Percentiles rank a stretch among this genome's conserved stretches.
phyloP scores from a whole-genome alignment of 2,329 filamentous ascomycete species.

The Fusarium sp. region DNA sequence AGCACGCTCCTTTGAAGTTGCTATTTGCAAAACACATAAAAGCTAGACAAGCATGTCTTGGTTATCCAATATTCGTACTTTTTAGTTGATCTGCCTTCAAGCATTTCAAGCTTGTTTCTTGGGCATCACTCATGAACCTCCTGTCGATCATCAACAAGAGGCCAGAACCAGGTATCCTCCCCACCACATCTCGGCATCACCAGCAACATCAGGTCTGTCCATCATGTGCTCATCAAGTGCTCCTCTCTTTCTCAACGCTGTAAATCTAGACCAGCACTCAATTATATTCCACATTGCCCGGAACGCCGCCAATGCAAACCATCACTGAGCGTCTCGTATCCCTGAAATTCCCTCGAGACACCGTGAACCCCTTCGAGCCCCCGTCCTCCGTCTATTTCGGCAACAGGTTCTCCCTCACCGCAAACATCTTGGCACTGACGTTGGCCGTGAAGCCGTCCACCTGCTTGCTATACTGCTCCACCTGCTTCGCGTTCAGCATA shows the following conservation, averaged over 20 bases:
- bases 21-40: background rate
- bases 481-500: constrained; percentile 94
- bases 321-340: constrained; percentile 49
- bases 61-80: constrained; percentile 4
- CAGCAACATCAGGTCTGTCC: constrained; percentile 30
- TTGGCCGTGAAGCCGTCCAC: constrained; percentile 95
- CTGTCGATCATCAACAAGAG: constrained; percentile 12
- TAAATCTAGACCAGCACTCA: constrained; percentile 52
- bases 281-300: constrained; percentile 55
- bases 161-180: constrained; percentile 18
- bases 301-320: constrained; percentile 58
- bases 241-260: constrained; percentile 49
- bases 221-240: constrained; percentile 44
- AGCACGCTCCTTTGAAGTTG: background rate
- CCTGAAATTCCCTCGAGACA: constrained; percentile 44
- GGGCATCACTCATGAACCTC: constrained; percentile 28
- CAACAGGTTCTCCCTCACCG: constrained; percentile 79
- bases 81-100: constrained; percentile 23
- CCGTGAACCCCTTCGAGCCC: constrained; percentile 33
- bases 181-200: constrained; percentile 32
- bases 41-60: background rate
- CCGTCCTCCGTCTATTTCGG: constrained; percentile 58
- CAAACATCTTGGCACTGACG: constrained; percentile 98
- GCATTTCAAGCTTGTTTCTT: constrained; percentile 14
- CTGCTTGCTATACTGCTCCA: constrained; percentile 97